Conservation (phyloP, 2,329 filamentous ascomycete genomes). For the Colletotrichum sp. region DNA sequence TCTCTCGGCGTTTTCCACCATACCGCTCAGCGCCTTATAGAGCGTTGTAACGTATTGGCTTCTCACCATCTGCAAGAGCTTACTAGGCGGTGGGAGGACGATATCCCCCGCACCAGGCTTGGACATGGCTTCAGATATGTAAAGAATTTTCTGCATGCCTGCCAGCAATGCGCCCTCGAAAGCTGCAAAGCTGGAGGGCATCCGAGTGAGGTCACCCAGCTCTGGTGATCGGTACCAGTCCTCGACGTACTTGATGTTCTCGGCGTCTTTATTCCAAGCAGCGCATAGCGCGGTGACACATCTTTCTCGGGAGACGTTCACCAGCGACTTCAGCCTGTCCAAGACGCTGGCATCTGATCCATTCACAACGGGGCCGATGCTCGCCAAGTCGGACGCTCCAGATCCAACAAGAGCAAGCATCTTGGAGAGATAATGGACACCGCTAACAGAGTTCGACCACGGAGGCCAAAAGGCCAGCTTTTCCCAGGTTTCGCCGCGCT, state of each 20-base stretch:
- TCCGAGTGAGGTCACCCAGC: slow-evolving; percentile 84
- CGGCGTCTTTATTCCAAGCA: slow-evolving; percentile 92
- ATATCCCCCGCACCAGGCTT: slow-evolving; percentile 78
- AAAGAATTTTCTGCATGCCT: slow-evolving; percentile 95
- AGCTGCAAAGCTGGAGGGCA: slow-evolving; percentile 84
- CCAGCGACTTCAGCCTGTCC: slow-evolving; percentile 77
- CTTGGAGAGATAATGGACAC: slow-evolving; percentile 87
- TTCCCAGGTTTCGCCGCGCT: slow-evolving; percentile 85
- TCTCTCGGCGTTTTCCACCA: slow-evolving; percentile 95
- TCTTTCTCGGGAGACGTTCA: slow-evolving; percentile 81
- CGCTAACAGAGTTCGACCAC: slow-evolving; percentile 87
- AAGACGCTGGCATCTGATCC: slow-evolving; percentile 58
- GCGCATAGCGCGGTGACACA: slow-evolving; percentile 85
- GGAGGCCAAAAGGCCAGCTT: slow-evolving; percentile 97
- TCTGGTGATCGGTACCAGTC: slow-evolving; percentile 90
- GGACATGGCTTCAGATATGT: slow-evolving; percentile 83
- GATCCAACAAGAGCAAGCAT: slow-evolving; percentile 84
- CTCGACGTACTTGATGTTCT: slow-evolving; percentile 90
- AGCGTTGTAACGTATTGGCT: slow-evolving; percentile 92
- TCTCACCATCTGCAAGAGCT: slow-evolving; percentile 88
- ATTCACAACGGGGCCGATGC: slow-evolving; percentile 68
- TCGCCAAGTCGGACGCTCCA: slow-evolving; percentile 84
- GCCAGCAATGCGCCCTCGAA: slow-evolving; percentile 83
- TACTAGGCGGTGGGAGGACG: slow-evolving; percentile 82
- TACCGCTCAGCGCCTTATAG: slow-evolving; percentile 91